Evolutionary conservation across 2,329 filamentous ascomycete genomes (phyloP), one percentile per base, ranked within the genome.

Genomic region (Alternaria conjuncta): DNA sequence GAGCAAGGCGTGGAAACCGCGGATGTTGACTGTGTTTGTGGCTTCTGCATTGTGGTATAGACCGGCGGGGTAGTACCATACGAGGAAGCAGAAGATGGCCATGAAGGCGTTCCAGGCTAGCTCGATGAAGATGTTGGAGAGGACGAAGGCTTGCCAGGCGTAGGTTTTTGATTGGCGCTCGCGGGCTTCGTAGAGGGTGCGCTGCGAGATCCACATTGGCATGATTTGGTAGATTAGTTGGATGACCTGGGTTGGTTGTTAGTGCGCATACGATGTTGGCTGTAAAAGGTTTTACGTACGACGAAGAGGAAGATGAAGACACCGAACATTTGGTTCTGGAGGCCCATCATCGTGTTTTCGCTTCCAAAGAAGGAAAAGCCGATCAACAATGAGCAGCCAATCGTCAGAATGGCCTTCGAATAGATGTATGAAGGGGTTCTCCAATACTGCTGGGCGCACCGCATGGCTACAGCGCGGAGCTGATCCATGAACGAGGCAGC

Each of bases 131-230:
- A 93, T 87, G 73, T 92, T 92, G 70, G 89, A 86, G 4, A 90
- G 80, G 71, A 93, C 85, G 78, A 93, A 93, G 1, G 86, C 89
- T 70, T 88, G 85, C 91, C 91, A 93, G 0, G 88, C 91, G 80
- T 93, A 94, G 0, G 88, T 85, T 72, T 92, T 92, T 74, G 86
- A 88, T 0, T 89, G 86, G 1, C 86, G 81, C 69, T 89, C 87
- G 50, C 86, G 86, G 11, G 84, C 86, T 77, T 88, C 86, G 73
- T 88, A 89, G 4, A 89, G 77, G 1, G 85, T 83, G 50, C 86
- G 82, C 68, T 88, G 86, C 0, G 82, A 85, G 41, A 86, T 81
- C 71, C 88, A 88, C 57, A 85, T 81, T 3, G 87, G 87, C 81
- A 88, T 86, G 68, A 88, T 87, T 67, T 87, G 66, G 44, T 65